Evolutionary conservation across 148 eudicot species (phyloP), one percentile per base, ranked within the genome.

Genomic region (Arctostaphylos glauca): DNA sequence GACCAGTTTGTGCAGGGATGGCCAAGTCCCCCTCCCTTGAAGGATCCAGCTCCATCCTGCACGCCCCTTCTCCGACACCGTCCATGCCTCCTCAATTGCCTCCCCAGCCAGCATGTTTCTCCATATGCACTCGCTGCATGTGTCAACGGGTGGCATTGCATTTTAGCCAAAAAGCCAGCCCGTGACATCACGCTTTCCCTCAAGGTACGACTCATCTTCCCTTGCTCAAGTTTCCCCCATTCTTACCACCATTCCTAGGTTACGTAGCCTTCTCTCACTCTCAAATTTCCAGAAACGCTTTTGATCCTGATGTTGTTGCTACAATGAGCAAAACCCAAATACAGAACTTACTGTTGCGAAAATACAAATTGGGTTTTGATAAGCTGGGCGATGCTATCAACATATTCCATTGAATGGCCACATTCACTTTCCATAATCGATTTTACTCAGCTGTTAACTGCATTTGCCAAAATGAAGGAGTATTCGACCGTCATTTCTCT

Each of bases 321-420:
- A 9, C 9, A 2, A 62, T 62, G 68, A 38, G 4, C 9, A 31
- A 31, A 9, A 23, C 68, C 23, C 68, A 62, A 62, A 23, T 62
- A 8, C 10, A 8, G 38, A 62, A 23, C 8, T 62, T 62, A 38
- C 4, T 62, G 68, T 62, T 0, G 2, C 14, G 21, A 62, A 62
- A 62, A 21, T 38, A 21, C 13, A 62, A 62, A 62, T 21, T 21
- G 38, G 68, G 38, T 59, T n/a, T 62, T 12, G 9, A 75, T n/a
- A 23, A 75, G 3, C 78, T 48, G 5, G 56, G 74, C 13, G 73
- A 82, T 59, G 84, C 73, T 58, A 72, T 82, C 5, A 21, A 1
- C 31, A 48, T 82, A 5, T 82, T 74, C 53, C 18, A 49, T n/a
- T 5, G 48, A 6, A 74, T 74, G 84, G 46, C 53, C 72, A 43